Evolutionary conservation across 2,329 filamentous ascomycete genomes (phyloP).

Genomic region (Sclerotinia subarctica): DNA sequence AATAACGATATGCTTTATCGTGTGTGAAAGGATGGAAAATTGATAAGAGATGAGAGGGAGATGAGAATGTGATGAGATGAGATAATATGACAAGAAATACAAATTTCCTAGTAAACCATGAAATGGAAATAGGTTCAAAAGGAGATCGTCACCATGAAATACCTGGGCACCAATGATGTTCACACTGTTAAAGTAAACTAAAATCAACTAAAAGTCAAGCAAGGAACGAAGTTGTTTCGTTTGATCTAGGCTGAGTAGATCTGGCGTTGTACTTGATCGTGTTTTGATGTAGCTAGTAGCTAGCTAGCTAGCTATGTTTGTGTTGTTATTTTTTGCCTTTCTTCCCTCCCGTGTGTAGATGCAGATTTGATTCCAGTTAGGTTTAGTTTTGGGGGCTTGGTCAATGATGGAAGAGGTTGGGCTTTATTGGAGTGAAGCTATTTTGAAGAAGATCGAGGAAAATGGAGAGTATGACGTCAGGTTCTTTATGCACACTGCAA

Average conservation of each 20-base stretch:
- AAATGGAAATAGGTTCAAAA: background rate
- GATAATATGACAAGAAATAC: background rate
- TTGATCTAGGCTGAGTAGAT: slow-evolving; percentile 6
- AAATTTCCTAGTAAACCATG: background rate
- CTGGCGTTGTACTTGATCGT: slow-evolving; percentile 1
- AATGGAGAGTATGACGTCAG: background rate
- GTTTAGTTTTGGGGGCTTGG: background rate
- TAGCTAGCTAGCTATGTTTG: background rate
- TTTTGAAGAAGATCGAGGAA: background rate
- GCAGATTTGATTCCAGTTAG: background rate
- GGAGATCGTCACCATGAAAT: slow-evolving; percentile 5
- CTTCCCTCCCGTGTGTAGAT: background rate
- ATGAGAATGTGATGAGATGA: too few relatives aligned
- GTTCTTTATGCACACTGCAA: background rate
- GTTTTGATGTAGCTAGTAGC: background rate
- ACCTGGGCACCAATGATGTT: slow-evolving; percentile 8
- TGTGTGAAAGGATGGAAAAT: background rate
- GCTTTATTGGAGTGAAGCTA: background rate
- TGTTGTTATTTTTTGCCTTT: background rate
- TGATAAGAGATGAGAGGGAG: background rate
- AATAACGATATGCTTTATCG: slow-evolving; percentile 3
- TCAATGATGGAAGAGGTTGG: background rate
- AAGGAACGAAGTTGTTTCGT: slow-evolving; percentile 7
- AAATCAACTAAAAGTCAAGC: background rate
- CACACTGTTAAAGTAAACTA: background rate